These are phyloP conservation scores for Saussurea involucrata DNA, from an alignment of 129 eudicot genomes.

Conservation along the genomic window DNA sequence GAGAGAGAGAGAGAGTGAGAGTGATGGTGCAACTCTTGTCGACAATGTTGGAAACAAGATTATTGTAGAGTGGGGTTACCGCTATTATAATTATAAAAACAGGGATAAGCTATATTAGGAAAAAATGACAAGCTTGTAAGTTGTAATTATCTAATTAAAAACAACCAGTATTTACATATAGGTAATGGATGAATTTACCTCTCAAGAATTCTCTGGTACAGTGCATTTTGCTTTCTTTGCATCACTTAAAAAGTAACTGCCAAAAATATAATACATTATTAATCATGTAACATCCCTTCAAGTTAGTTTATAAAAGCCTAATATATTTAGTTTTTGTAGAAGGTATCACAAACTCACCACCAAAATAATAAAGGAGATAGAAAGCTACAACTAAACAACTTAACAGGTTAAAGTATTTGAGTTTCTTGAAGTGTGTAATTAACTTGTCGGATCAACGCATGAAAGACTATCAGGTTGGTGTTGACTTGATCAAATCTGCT, in stretches of 20 bases:
- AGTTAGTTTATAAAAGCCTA: neutral
- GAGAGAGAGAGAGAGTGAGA: too few relatives aligned
- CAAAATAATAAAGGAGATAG: neutral
- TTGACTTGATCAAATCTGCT: neutral
- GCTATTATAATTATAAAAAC: neutral
- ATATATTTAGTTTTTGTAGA: neutral
- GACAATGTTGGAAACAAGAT: neutral
- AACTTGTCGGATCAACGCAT: neutral
- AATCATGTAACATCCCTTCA: neutral
- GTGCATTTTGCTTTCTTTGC: neutral
- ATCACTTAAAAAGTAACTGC: neutral
- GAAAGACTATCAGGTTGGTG: neutral
- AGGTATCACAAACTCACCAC: neutral
- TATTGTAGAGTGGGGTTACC: neutral
- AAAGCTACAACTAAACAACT: neutral
- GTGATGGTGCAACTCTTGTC: neutral
- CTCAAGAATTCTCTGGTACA: neutral
- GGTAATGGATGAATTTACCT: neutral
- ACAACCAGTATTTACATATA: neutral
- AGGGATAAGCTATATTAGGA: neutral
- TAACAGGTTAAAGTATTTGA: neutral
- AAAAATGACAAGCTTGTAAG: neutral
- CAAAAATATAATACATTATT: neutral
- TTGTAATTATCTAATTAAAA: neutral
- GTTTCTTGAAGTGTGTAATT: neutral